Evolutionary conservation across 179 eudicot species (phyloP), one percentile per base, ranked within the genome.

Genomic region (Camellia oleifera): DNA sequence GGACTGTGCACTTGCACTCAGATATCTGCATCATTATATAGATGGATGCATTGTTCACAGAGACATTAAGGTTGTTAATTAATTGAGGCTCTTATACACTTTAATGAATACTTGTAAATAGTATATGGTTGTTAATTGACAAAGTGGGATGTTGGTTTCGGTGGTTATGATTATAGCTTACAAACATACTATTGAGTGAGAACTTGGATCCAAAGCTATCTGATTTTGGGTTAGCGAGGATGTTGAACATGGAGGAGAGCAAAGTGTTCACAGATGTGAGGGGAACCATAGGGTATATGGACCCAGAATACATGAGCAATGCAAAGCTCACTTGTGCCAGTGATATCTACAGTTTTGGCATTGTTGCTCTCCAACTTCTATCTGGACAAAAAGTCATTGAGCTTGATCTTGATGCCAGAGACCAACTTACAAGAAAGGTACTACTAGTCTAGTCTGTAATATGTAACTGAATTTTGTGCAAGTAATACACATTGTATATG

Each of bases 251-350:
- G 84, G 90, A 88, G 69, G 85, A 88, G 79, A 85, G 82, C 74
- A 88, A 88, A 73, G 87, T 88, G n/a, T 88, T 79, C 15, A 85
- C 88, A 18, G 90, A 88, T 74, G 88, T 88, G 3, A 73, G 87
- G 23, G 90, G 90, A 72, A 88, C 88, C 17, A 88, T 88, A 57
- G 90, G 90, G 11, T 88, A 88, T 20, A 85, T 85, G 90, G 90
- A 88, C 53, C 90, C 90, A 4, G 90, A 88, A 52, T 88, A 88
- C 77, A 83, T 88, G 88, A 82, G 77, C 79, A 85, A 84, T 52
- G 90, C 88, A 68, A 85, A 82, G 68, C 84, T 88, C 63, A 88
- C 90, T 18, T 79, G 84, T 78, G 90, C 88, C 3, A 88, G 90
- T 50, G 90, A 88, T 48, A 75, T 88, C 58, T 88, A 88, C 82